Conservation (phyloP, 2,329 filamentous ascomycete genomes). For the Tolypocladium ophioglossoides region DNA sequence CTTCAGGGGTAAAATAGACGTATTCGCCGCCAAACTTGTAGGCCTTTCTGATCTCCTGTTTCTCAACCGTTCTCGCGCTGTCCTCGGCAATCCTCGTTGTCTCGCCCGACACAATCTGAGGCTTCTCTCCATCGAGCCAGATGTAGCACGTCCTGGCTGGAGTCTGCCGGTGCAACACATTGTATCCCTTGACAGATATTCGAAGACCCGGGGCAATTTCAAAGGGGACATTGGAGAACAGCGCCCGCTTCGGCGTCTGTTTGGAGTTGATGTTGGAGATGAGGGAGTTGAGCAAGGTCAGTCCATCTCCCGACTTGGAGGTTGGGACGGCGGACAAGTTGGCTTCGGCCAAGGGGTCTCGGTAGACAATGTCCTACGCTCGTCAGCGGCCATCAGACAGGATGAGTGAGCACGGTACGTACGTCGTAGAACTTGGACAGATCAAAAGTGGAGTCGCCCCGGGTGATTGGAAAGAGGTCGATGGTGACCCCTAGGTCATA, state of each 20-base stretch:
- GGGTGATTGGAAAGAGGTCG: conserved; percentile 84
- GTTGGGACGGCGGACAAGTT: conserved; percentile 41
- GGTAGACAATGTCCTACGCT: conserved; percentile 77
- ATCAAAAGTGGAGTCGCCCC: conserved; percentile 61
- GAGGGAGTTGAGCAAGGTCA: conserved; percentile 68
- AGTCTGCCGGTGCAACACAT: conserved; percentile 74
- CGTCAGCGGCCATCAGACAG: conserved; percentile 1
- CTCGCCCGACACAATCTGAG: conserved; percentile 66
- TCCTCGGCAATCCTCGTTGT: conserved; percentile 71
- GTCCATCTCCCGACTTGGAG: conserved; percentile 61
- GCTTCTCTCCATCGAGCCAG: conserved; percentile 75
- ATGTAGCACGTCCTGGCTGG: conserved; percentile 78
- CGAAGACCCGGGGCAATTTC: conserved; percentile 76
- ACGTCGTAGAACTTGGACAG: conserved; percentile 85
- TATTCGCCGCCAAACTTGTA: conserved; percentile 94
- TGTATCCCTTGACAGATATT: conserved; percentile 90
- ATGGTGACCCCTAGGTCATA: conserved; percentile 90
- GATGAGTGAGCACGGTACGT: conserved; percentile 14
- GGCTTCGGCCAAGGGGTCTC: conserved; percentile 60
- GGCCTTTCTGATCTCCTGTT: conserved; percentile 74
- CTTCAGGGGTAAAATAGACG: conserved; percentile 74
- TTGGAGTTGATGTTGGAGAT: conserved; percentile 86
- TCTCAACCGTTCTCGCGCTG: conserved; percentile 65
- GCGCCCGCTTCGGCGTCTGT: conserved; percentile 70
- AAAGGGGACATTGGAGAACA: conserved; percentile 79